Conservation (phyloP, 306 rosid species). For the Dryas octopetala region DNA sequence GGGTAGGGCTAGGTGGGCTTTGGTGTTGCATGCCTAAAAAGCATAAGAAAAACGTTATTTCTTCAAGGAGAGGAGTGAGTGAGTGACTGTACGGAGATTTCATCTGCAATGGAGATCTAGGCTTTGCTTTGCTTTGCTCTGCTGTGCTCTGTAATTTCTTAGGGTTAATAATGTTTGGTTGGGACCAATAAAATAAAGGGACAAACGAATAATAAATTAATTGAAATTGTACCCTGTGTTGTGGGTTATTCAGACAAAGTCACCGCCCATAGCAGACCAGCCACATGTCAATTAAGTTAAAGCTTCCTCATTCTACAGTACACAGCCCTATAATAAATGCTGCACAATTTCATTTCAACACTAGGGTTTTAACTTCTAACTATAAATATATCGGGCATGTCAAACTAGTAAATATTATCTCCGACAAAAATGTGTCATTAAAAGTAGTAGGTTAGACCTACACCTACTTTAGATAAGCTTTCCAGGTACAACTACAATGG, state of each 20-base stretch:
- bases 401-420: too few relatives aligned
- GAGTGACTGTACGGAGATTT: constrained; percentile 16
- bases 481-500: too few relatives aligned
- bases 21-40: constrained; percentile 26
- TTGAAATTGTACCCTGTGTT: neutral
- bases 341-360: too few relatives aligned
- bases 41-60: neutral
- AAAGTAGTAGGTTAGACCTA: too few relatives aligned
- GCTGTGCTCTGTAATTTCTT: neutral
- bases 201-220: neutral
- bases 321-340: neutral
- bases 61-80: neutral
- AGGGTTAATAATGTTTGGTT: neutral
- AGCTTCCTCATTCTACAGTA: too few relatives aligned
- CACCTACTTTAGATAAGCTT: too few relatives aligned
- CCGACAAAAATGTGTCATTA: too few relatives aligned
- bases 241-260: constrained; percentile 21
- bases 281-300: too few relatives aligned
- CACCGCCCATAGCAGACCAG: neutral
- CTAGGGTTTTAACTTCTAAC: too few relatives aligned
- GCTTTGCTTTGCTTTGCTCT: neutral
- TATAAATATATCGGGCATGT: too few relatives aligned
- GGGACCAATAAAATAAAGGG: neutral
- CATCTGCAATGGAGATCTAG: constrained; percentile 8
- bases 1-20: constrained; percentile 3